phyloP scores from a whole-genome alignment of 2,329 filamentous ascomycete genomes.

The Nigrospora sphaerica region DNA sequence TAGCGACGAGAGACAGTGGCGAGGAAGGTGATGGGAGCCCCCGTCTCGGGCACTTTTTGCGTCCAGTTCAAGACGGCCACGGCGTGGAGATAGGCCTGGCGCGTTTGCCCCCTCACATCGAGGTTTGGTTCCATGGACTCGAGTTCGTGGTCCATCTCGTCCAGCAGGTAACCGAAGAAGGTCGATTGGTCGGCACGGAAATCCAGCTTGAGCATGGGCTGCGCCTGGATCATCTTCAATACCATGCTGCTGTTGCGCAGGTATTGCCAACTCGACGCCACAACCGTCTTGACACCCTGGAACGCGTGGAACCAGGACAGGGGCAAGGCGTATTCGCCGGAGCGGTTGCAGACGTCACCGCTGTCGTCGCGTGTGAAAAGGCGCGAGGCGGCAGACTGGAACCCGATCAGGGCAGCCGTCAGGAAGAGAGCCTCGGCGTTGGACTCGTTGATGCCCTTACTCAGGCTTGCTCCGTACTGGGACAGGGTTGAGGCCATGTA shows the following conservation, averaged over 20 bases:
- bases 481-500: slow-evolving; percentile 59
- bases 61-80: slow-evolving; percentile 63
- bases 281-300: slow-evolving; percentile 59
- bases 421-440: slow-evolving; percentile 59
- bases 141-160: slow-evolving; percentile 50
- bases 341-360: slow-evolving; percentile 28
- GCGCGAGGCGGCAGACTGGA: slow-evolving; percentile 58
- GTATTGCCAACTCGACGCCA: slow-evolving; percentile 58
- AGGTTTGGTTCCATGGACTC: slow-evolving; percentile 18
- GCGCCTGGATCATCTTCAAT: slow-evolving; percentile 55
- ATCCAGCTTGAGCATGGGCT: slow-evolving; percentile 55
- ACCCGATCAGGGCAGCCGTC: slow-evolving; percentile 57
- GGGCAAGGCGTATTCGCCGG: slow-evolving; percentile 47
- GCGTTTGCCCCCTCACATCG: slow-evolving; percentile 22
- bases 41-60: slow-evolving; percentile 51
- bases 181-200: slow-evolving; percentile 43
- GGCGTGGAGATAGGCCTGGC: slow-evolving; percentile 55
- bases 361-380: slow-evolving; percentile 52
- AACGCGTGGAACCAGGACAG: slow-evolving; percentile 61
- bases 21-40: slow-evolving; percentile 55
- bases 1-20: slow-evolving; percentile 56
- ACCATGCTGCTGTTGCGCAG: slow-evolving; percentile 50
- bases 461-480: slow-evolving; percentile 51
- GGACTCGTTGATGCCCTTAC: slow-evolving; percentile 46
- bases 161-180: slow-evolving; percentile 55